Evolutionary conservation across 192 early-diverging fungal genomes (phyloP).

Genomic region (Thamnidium elegans): DNA sequence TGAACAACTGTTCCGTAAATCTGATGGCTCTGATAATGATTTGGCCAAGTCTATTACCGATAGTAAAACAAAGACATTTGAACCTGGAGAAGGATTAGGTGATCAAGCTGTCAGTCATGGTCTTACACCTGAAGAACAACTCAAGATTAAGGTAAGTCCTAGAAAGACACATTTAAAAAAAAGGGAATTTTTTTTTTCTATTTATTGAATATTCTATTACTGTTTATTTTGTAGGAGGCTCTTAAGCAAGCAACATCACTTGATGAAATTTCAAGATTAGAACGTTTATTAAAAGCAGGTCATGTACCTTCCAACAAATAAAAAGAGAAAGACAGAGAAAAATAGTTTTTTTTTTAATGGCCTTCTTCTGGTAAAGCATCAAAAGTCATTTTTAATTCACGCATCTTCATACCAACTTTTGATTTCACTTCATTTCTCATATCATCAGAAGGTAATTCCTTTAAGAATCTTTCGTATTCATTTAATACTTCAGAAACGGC

Average conservation of each 20-base stretch:
- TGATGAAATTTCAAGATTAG: conserved; percentile 72
- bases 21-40: conserved; percentile 60
- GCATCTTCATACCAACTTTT: conserved; percentile 27
- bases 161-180: background rate
- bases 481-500: conserved; percentile 23
- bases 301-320: conserved; percentile 39
- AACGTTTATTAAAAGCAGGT: conserved; percentile 61
- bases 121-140: conserved; percentile 63
- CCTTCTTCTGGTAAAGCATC: conserved; percentile 23
- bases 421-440: conserved; percentile 22
- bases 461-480: conserved; percentile 20
- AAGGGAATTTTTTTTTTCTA: background rate
- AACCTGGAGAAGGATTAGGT: conserved; percentile 71
- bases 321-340: background rate
- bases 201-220: background rate
- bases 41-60: conserved; percentile 64
- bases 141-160: conserved; percentile 53
- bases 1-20: conserved; percentile 67
- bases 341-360: background rate
- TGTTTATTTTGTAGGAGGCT: conserved; percentile 45
- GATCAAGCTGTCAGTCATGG: conserved; percentile 56
- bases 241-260: conserved; percentile 70
- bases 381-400: conserved; percentile 22
- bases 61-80: conserved; percentile 77
- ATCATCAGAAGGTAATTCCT: conserved; percentile 18